Evolutionary conservation across 306 rosid genomes (phyloP).

Genomic region (Prunus persica): Prunus_persica_NCBIv2 NC_034010.1:1331501-1332000

Average conservation of each 20-base stretch:
- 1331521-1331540: not conserved
- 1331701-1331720: not conserved
- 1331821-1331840: conserved; percentile 11
- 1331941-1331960: not conserved
- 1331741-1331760: not conserved
- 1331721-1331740: not conserved
- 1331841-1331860: not conserved
- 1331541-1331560: not conserved
- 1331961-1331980: not conserved
- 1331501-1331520: not conserved
- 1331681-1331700: not conserved
- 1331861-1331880: not conserved
- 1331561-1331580: not conserved
- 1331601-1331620: not conserved
- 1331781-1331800: not conserved
- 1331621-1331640: not conserved
- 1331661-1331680: not conserved
- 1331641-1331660: not conserved
- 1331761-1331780: not conserved
- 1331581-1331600: not conserved
- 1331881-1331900: not conserved
- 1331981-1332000: conserved; percentile 34
- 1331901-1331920: not conserved
- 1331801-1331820: conserved; percentile 1
- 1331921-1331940: not conserved